Percentiles rank a stretch among this genome's conserved stretches.
phyloP scores from a whole-genome alignment of 1,284 basidiomycete species.

The Austropuccinia psidii region DNA sequence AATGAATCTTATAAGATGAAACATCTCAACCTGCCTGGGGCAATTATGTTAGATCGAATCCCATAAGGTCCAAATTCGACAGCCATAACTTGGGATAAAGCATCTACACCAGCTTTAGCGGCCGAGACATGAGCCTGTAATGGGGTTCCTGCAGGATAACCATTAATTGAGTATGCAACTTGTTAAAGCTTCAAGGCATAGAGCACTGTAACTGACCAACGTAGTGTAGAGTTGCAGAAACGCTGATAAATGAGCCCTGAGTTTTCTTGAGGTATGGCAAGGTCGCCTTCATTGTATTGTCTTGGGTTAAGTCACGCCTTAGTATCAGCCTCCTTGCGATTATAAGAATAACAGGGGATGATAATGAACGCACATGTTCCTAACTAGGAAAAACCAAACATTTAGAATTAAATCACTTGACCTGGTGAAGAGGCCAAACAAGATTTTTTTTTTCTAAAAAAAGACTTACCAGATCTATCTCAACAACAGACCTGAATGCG shows the following conservation, averaged over 20 bases:
- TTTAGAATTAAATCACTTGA: not conserved
- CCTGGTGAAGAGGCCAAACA: not conserved
- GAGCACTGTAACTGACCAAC: slow-evolving; percentile 53
- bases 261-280: slow-evolving; percentile 62
- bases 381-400: slow-evolving; percentile 6
- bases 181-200: slow-evolving; percentile 10
- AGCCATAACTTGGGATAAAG: slow-evolving; percentile 71
- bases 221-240: slow-evolving; percentile 85
- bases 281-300: slow-evolving; percentile 88
- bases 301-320: slow-evolving; percentile 53
- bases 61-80: slow-evolving; percentile 90
- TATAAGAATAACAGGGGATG: not conserved
- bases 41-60: slow-evolving; percentile 85
- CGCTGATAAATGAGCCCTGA: slow-evolving; percentile 78
- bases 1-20: not conserved
- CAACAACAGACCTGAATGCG: slow-evolving; percentile 83
- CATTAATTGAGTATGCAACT: not conserved
- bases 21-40: slow-evolving; percentile 56
- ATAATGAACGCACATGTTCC: slow-evolving; percentile 20
- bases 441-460: not conserved
- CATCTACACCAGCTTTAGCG: slow-evolving; percentile 90
- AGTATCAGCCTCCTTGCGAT: not conserved
- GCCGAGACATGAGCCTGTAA: slow-evolving; percentile 89
- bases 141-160: slow-evolving; percentile 65
- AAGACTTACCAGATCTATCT: slow-evolving; percentile 73